A percentile compares a stretch with the other conserved stretches of the same genome.
phyloP scores from a whole-genome alignment of 2,329 filamentous ascomycete species.

The Diplodia mutila region DNA sequence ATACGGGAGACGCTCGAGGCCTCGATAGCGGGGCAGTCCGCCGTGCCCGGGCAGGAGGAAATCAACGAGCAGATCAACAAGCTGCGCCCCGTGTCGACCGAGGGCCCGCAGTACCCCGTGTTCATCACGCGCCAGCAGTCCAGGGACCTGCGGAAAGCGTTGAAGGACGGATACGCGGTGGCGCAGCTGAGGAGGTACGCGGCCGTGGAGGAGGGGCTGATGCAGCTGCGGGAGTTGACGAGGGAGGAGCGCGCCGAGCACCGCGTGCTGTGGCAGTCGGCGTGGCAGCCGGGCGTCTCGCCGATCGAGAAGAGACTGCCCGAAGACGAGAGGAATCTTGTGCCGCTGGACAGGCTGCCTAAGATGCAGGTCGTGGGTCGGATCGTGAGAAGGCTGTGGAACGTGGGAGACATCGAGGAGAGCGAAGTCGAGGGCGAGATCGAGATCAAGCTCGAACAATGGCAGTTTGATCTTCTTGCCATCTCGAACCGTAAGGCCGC shows the following conservation, averaged over 20 bases:
- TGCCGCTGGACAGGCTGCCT: slow-evolving; percentile 19
- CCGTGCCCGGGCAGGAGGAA: slow-evolving; percentile 35
- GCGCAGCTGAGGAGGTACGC: slow-evolving; percentile 40
- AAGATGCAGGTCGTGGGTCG: slow-evolving; percentile 40
- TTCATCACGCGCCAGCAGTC: slow-evolving; percentile 34
- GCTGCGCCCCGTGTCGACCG: slow-evolving; percentile 34
- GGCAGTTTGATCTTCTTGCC: slow-evolving; percentile 39
- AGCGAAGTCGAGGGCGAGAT: slow-evolving; percentile 41
- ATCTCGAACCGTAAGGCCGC: slow-evolving; percentile 1
- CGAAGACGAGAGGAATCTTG: neutral
- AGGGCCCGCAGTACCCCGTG: slow-evolving; percentile 30
- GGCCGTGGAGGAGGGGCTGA: neutral
- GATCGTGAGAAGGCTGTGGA: slow-evolving; percentile 41
- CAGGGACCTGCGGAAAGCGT: slow-evolving; percentile 32
- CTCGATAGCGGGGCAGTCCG: slow-evolving; percentile 35
- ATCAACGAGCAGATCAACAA: slow-evolving; percentile 38
- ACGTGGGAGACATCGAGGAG: slow-evolving; percentile 40
- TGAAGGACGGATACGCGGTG: slow-evolving; percentile 37
- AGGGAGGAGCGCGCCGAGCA: neutral
- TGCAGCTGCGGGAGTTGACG: slow-evolving; percentile 1
- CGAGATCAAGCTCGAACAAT: slow-evolving; percentile 39
- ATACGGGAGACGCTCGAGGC: slow-evolving; percentile 21
- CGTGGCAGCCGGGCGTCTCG: slow-evolving; percentile 5
- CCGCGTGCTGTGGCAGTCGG: neutral
- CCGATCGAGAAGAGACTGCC: slow-evolving; percentile 7